phyloP scores from a whole-genome alignment of 306 rosid genomes.

The Psophocarpus tetragonolobus region DNA sequence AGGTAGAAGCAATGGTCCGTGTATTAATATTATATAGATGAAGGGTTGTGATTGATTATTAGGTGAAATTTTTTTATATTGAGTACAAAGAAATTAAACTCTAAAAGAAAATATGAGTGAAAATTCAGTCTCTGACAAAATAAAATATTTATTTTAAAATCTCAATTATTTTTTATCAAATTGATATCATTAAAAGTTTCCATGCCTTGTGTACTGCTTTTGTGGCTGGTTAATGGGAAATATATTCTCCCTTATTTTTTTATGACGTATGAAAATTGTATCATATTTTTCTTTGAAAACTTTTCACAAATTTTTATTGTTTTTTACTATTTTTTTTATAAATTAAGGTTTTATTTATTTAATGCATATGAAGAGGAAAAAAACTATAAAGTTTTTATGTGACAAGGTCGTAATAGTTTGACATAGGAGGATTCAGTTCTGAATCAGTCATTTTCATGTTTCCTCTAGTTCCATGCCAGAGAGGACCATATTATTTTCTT shows the following conservation, averaged over 20 bases:
- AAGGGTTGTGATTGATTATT: no score
- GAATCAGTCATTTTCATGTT: not conserved
- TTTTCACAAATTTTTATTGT: not conserved
- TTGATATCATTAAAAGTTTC: not conserved
- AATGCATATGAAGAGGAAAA: not conserved
- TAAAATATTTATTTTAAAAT: not conserved
- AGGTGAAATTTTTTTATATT: no score
- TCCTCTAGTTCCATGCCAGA: not conserved
- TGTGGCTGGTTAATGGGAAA: not conserved
- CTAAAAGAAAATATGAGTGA: not conserved
- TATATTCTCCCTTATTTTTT: not conserved
- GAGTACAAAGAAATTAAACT: no score
- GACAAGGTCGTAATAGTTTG: not conserved
- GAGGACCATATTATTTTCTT: not conserved
- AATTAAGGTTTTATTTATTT: not conserved
- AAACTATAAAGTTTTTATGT: not conserved
- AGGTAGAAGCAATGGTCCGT: no score
- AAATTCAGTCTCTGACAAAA: not conserved
- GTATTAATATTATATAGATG: no score
- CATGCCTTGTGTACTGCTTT: not conserved
- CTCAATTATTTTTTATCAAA: not conserved
- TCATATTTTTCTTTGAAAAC: not conserved
- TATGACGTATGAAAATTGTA: not conserved
- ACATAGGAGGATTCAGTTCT: not conserved
- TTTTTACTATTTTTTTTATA: not conserved